Conservation (phyloP, 2,329 filamentous ascomycete species). For the Colletotrichum siamense region DNA sequence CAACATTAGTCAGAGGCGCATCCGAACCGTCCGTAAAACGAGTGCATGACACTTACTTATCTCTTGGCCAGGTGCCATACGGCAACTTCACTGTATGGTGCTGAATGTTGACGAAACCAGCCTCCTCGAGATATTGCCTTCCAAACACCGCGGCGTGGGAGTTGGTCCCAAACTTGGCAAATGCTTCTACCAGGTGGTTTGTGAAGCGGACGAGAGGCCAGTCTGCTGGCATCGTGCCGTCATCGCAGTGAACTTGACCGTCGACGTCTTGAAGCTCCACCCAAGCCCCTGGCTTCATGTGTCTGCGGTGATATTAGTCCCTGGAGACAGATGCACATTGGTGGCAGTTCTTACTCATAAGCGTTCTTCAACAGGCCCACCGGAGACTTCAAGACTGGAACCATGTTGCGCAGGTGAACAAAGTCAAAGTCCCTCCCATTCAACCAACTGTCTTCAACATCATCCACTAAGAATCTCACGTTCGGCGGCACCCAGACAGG, state of each 20-base stretch:
- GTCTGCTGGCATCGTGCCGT: conserved; percentile 36
- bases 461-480: conserved; percentile 43
- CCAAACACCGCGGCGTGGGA: conserved; percentile 43
- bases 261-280: conserved; percentile 52
- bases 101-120: conserved; percentile 46
- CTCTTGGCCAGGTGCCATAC: conserved; percentile 51
- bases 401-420: conserved; percentile 43
- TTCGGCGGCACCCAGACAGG: conserved; percentile 44
- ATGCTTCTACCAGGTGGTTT: conserved; percentile 38
- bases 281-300: conserved; percentile 50
- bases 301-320: conserved; percentile 23
- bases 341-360: conserved; percentile 26
- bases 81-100: conserved; percentile 49
- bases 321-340: rapidly evolving
- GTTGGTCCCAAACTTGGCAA: conserved; percentile 40
- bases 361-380: conserved; percentile 33
- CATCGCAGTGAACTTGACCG: conserved; percentile 42
- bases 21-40: not conserved
- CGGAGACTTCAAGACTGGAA: conserved; percentile 40
- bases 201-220: conserved; percentile 39
- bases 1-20: not conserved
- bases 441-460: conserved; percentile 37
- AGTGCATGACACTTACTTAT: conserved; percentile 29
- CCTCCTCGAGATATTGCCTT: conserved; percentile 37
- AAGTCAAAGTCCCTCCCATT: conserved; percentile 29